Evolutionary conservation across 2,329 filamentous ascomycete species (phyloP), one percentile per base, ranked within the genome.

Genomic region (Aspergillus fischeri): DNA sequence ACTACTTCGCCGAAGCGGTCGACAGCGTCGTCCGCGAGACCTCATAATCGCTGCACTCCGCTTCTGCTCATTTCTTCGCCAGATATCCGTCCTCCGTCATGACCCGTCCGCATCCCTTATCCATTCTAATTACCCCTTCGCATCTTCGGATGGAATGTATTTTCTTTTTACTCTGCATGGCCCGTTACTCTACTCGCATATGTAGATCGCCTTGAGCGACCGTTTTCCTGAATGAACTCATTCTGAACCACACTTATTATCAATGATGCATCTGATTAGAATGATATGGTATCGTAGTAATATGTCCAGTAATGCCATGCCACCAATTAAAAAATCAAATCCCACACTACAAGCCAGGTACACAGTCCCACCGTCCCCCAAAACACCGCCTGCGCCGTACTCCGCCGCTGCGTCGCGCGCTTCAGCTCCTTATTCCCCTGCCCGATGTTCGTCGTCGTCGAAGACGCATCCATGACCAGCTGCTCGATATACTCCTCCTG

Each of bases 361-460:
- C 90, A 92, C 51, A 94, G 74, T 1, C 88, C 86, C 57, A 87
- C 86, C 4, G 89, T 89, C n/a, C 86, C 88, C 72, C 89, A 92
- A 66, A 93, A 93, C 0, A 91, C 90, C 65, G 87, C 86, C 70
- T 87, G 86, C 29, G 90, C 90, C 47, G 87, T 82, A 74, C 89
- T 91, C 42, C 84, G 81, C 63, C 86, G 80, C 70, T 90, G 82
- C 1, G 84, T 86, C 28, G 93, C 94, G 69, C 88, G 86, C 77
- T 94, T 94, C 53, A 99, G 80, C 78, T 97, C 88, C 75, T 89
- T 90, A 77, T 99, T 99, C 20, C 93, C 94, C 57, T 86, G 86
- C 14, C 89, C 89, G 52, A 99, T 85, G 69, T 97, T 97, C 70
- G 93, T 89, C 27, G 87, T 85, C 9, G 92, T 97, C 32, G 85